These are phyloP conservation scores for Botryotinia narcissicola DNA, from an alignment of 2,329 filamentous ascomycete species.

Conservation along the genomic window DNA sequence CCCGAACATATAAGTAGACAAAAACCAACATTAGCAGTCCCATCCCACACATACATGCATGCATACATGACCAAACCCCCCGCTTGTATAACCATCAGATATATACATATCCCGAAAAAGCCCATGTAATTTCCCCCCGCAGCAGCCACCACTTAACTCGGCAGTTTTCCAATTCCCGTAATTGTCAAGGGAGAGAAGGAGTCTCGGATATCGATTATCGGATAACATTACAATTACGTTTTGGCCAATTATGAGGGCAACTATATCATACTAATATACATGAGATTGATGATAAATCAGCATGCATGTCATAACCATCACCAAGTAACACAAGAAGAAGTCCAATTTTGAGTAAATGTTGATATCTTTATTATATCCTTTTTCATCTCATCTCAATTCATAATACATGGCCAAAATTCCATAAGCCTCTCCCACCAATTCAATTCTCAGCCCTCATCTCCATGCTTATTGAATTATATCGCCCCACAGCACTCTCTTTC, in stretches of 20 bases:
- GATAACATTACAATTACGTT: neutral
- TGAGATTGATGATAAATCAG: neutral
- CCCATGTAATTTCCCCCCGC: neutral
- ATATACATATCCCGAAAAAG: neutral
- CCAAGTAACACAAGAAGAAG: neutral
- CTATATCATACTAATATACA: neutral
- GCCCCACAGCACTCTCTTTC: neutral
- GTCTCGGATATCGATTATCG: neutral
- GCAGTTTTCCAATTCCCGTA: neutral
- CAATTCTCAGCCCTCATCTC: neutral
- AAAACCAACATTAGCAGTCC: neutral
- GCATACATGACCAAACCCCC: neutral
- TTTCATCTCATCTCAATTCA: slow-evolving; percentile 5
- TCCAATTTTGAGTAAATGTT: neutral
- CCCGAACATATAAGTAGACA: neutral
- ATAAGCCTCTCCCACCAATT: neutral
- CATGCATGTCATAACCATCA: neutral
- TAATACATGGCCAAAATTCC: neutral
- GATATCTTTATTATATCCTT: neutral
- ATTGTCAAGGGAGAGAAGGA: neutral
- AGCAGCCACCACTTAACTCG: neutral
- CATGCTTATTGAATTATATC: neutral
- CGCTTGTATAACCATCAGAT: neutral
- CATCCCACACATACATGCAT: neutral
- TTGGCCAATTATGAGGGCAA: neutral